Percentiles rank a stretch among this genome's conserved stretches.
Evolutionary conservation across 192 early-diverging fungal genomes (phyloP).

Genomic region (Backusella luteola): DNA sequence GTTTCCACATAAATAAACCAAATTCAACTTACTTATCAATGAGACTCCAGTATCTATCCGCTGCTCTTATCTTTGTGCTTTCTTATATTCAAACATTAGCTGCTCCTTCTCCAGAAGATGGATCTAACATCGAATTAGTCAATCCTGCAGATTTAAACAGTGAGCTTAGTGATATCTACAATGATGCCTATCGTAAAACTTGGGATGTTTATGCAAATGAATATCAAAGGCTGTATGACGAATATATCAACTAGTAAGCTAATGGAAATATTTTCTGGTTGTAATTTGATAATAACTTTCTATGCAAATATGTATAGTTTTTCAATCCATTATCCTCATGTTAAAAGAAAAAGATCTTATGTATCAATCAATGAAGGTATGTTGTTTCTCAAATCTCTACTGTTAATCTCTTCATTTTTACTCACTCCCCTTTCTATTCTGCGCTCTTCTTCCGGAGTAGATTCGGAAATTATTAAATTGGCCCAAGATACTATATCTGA

Average conservation of each 20-base stretch:
- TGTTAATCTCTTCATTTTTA: too few relatives aligned
- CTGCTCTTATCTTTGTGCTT: background rate
- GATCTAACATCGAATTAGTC: background rate
- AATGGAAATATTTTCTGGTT: background rate
- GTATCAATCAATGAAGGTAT: too few relatives aligned
- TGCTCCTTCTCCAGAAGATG: background rate
- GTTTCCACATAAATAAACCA: too few relatives aligned
- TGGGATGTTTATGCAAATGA: background rate
- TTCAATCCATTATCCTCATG: background rate
- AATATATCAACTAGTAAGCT: background rate
- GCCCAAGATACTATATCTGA: too few relatives aligned
- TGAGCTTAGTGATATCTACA: background rate
- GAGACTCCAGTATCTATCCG: background rate
- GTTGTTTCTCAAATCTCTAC: too few relatives aligned
- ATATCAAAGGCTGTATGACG: background rate
- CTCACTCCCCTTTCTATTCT: too few relatives aligned
- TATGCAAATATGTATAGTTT: background rate
- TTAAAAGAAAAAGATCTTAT: too few relatives aligned
- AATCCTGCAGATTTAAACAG: background rate
- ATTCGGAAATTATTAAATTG: too few relatives aligned
- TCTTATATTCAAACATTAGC: background rate
- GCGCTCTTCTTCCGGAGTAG: too few relatives aligned
- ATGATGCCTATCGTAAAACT: background rate
- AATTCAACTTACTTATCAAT: too few relatives aligned
- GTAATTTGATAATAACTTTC: too few relatives aligned